These are phyloP conservation scores for Phytophthora quininea DNA, from an alignment of 352 stramenopile species.

Conservation along the genomic window DNA sequence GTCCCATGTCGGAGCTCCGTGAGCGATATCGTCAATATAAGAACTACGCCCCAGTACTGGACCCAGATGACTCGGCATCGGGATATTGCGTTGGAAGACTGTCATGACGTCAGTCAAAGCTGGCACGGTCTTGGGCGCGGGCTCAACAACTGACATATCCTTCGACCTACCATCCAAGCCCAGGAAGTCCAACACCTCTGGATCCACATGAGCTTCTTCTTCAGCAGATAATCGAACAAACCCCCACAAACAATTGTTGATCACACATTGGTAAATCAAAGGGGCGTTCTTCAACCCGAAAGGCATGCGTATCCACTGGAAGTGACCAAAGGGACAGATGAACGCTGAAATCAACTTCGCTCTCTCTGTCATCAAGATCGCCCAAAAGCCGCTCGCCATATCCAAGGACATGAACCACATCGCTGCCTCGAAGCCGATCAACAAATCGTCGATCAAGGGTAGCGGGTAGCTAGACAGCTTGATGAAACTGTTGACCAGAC, in stretches of 20 bases:
- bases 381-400: background rate
- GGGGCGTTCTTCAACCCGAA: background rate
- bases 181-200: constrained; percentile 1
- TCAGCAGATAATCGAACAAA: background rate
- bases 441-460: constrained; percentile 6
- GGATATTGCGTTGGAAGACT: background rate
- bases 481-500: constrained; percentile 7
- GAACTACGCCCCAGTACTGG: constrained; percentile 13
- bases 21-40: constrained; percentile 34
- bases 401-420: background rate
- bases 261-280: constrained; percentile 11
- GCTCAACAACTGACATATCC: background rate
- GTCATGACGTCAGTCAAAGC: background rate
- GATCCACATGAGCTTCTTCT: background rate
- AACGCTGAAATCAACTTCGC: constrained; percentile 14
- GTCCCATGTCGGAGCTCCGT: constrained; percentile 13
- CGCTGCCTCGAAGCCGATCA: constrained; percentile 4
- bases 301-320: constrained; percentile 23
- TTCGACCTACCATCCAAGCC: background rate
- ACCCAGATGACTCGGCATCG: background rate
- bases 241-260: constrained; percentile 20
- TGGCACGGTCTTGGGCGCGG: background rate
- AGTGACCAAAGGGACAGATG: constrained; percentile 28
- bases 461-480: constrained; percentile 4
- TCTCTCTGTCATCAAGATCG: background rate